These are phyloP conservation scores for Amphirosellinia nigrospora DNA, from an alignment of 495 filamentous ascomycete species.

Conservation along the genomic window DNA sequence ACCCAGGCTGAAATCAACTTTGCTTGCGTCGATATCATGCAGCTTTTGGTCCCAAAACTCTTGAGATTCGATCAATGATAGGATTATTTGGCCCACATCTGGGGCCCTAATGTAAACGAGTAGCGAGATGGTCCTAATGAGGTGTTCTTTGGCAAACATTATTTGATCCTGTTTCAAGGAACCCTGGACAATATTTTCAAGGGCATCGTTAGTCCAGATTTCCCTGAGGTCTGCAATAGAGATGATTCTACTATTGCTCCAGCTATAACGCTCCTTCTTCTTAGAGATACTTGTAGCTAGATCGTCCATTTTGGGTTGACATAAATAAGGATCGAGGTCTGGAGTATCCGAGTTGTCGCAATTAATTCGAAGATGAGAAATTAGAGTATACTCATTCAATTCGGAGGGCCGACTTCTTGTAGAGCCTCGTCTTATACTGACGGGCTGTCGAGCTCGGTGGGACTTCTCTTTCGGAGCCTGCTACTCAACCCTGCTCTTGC, in stretches of 20 bases:
- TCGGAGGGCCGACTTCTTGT: too few relatives aligned
- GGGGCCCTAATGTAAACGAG: not conserved
- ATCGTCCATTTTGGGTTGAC: not conserved
- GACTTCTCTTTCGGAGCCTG: not conserved
- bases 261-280: not conserved
- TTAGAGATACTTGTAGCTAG: not conserved
- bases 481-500: not conserved
- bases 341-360: not conserved
- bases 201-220: not conserved
- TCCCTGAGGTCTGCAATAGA: not conserved
- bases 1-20: not conserved
- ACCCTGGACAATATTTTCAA: not conserved
- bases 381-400: too few relatives aligned
- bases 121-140: not conserved
- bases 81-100: not conserved
- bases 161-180: not conserved
- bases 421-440: too few relatives aligned
- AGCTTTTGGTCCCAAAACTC: not conserved
- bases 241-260: not conserved
- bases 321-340: not conserved
- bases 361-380: too few relatives aligned
- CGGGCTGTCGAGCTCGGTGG: too few relatives aligned
- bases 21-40: not conserved
- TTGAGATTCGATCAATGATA: not conserved
- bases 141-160: not conserved